A percentile compares a stretch with the other conserved stretches of the same genome.
Conservation (phyloP, 805 yeast genomes). For the Metschnikowia similis region DNA sequence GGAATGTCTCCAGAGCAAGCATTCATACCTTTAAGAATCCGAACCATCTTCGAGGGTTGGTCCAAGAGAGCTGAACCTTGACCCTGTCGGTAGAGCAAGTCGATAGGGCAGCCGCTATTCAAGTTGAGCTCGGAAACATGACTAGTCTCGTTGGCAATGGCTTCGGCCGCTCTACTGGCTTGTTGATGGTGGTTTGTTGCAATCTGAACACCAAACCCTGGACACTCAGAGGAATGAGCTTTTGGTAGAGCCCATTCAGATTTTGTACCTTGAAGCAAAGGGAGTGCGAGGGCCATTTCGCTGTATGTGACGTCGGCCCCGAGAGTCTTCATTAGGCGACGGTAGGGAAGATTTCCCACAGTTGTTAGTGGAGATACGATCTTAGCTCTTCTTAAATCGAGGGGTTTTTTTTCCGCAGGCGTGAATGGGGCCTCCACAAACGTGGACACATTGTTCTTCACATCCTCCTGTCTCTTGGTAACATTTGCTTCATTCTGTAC, state of each 20-base stretch:
- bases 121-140: slow-evolving; percentile 79
- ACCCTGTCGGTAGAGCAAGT: slow-evolving; percentile 87
- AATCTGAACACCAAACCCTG: slow-evolving; percentile 90
- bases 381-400: slow-evolving; percentile 68
- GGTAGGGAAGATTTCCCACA: slow-evolving; percentile 93
- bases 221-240: slow-evolving; percentile 76
- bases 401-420: slow-evolving; percentile 73
- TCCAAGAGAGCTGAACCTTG: slow-evolving; percentile 94
- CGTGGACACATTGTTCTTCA: slow-evolving; percentile 36
- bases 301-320: slow-evolving; percentile 93
- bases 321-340: slow-evolving; percentile 82
- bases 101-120: slow-evolving; percentile 98
- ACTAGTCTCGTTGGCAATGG: slow-evolving; percentile 53
- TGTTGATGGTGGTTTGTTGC: slow-evolving; percentile 93
- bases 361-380: slow-evolving; percentile 95
- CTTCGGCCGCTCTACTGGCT: slow-evolving; percentile 89
- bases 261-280: slow-evolving; percentile 83
- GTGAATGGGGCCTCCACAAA: slow-evolving; percentile 76
- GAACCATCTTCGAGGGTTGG: slow-evolving; percentile 73
- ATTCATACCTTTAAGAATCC: slow-evolving; percentile 85
- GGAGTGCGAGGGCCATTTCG: slow-evolving; percentile 90
- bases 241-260: slow-evolving; percentile 98
- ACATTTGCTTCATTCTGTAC: slow-evolving; percentile 41
- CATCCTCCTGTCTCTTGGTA: slow-evolving; percentile 24
- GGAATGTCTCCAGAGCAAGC: slow-evolving; percentile 88